Base-by-base conservation (phyloP, 176 grass and related monocot species). In the Musa itinerans region DNA sequence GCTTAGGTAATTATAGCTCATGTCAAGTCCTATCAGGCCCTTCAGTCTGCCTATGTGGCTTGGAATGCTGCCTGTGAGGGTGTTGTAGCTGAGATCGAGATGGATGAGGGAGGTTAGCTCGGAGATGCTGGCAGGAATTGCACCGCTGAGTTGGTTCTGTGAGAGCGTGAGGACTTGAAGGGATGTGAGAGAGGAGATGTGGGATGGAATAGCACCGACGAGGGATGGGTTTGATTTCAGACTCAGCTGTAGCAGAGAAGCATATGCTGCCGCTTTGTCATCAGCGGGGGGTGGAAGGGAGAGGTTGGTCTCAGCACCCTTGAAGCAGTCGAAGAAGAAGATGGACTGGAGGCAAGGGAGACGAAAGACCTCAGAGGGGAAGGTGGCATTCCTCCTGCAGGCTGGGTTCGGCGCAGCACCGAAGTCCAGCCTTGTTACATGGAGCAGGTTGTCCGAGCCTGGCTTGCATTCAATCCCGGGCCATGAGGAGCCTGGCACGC, bases 41-140 rank as follows among this genome's bases (percentile, higher is more conserved):
- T 11, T 76, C 13, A 96, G 72, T 12, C 85, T 72, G 68, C 70
- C 82, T 26, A 92, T 75, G 68, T 83, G 81, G 50, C 0, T 21
- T 5, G 89, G 93, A 21, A 92, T 76, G 0, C 80, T 54, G 0
- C 89, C 83, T 1, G 83, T 63, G 65, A 96, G 87, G 26, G 87
- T 76, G 87, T 96, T 96, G 85, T 92, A 96, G 81, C 89, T 96
- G 70, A 96, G 88, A 74, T 96, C 93, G 7, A 96, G 85, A 70
- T 89, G 93, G 50, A 88, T 56, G 2, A 96, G 85, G 72, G 89
- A 90, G 9, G 54, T 79, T 55, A 96, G 81, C 27, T 49, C 80
- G 1, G 83, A 65, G 63, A 96, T 81, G 50, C 73, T 79, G 56
- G 1, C 79, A 12, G 89, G 85, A 53, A 96, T 90, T 49, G 55